Evolutionary conservation across 352 stramenopile species (phyloP).

Genomic region (Phytophthora pseudosyringae): DNA sequence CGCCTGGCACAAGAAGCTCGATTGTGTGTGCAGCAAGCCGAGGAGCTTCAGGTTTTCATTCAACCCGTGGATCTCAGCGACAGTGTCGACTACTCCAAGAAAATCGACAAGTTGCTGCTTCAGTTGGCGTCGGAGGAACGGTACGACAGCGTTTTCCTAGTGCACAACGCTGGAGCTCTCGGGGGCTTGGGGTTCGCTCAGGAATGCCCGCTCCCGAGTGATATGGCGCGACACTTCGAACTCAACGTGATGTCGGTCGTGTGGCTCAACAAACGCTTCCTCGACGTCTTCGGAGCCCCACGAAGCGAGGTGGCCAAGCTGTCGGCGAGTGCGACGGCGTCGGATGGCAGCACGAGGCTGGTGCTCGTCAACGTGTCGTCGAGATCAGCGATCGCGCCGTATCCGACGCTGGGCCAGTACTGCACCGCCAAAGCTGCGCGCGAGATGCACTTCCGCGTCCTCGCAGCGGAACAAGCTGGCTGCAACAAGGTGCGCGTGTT

Average conservation of each 20-base stretch:
- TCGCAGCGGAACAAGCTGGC: conserved; percentile 58
- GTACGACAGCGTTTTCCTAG: conserved; percentile 54
- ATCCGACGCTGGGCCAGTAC: conserved; percentile 74
- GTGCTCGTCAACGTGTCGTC: conserved; percentile 87
- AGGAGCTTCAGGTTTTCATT: conserved; percentile 38
- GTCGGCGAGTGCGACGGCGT: background rate
- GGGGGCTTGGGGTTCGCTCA: conserved; percentile 65
- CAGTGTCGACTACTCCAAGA: conserved; percentile 47
- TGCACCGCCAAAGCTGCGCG: conserved; percentile 82
- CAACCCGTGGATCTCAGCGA: conserved; percentile 50
- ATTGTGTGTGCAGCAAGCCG: conserved; percentile 13
- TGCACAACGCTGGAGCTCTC: conserved; percentile 85
- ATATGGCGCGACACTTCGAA: conserved; percentile 62
- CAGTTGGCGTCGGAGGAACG: conserved; percentile 31
- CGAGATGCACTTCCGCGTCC: conserved; percentile 82
- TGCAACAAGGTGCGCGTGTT: conserved; percentile 53
- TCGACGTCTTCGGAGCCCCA: conserved; percentile 57
- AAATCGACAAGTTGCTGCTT: conserved; percentile 48
- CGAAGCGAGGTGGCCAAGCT: conserved; percentile 33
- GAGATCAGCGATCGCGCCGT: conserved; percentile 73
- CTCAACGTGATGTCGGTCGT: conserved; percentile 83
- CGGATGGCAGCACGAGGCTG: conserved; percentile 21
- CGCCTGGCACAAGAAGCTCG: conserved; percentile 38
- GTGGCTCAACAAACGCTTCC: conserved; percentile 80
- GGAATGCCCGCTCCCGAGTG: conserved; percentile 45